Base-by-base conservation (phyloP, 352 stramenopile genomes). In the Hyaloperonospora brassicae region DNA sequence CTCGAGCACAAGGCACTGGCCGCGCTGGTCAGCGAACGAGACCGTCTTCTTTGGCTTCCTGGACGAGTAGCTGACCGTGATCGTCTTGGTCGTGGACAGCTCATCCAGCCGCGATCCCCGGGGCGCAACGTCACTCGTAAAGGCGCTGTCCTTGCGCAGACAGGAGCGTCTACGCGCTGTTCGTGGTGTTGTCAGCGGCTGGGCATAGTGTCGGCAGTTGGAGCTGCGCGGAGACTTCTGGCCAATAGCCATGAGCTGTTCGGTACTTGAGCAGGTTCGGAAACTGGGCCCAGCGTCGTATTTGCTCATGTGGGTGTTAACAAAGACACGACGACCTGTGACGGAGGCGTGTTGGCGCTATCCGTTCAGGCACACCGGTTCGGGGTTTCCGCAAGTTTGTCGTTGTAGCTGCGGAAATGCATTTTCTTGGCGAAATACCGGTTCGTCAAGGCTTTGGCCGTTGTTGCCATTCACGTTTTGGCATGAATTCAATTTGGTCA, bases 21-120 rank as follows among this genome's bases (percentile, higher is more conserved):
- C 75, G 47, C 70, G 63, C 46, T 86, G 72, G 54, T 86, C 75
- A 0, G 75, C 75, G 53, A 86, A 86, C 50, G 69, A 80, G 0
- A 86, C 61, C 35, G 59, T 56, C 52, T 86, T 86, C 61, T 86
- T 85, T 57, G 58, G 62, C 36, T 55, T 34, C n/a, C n/a, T n/a
- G 5, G 44, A 36, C 22, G 55, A 61, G 36, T 66, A 73, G 48
- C 66, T 63, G 36, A 82, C 58, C 25, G 68, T 69, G 57, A 71
- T 57, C 39, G 47, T 57, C 34, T 59, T 66, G 47, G 52, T 67
- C 41, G 68, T 24, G 43, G 62, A 74, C 39, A 73, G 45, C 24
- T 73, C 66, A 30, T 72, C 64, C 30, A 62, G 50, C 14, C 62
- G 62, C 17, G 52, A 72, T 42, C 52, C 52, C 34, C 39, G 51